Evolutionary conservation across 495 filamentous ascomycete genomes (phyloP), one percentile per base, ranked within the genome.

Genomic region (Podospora pseudocomata): DNA sequence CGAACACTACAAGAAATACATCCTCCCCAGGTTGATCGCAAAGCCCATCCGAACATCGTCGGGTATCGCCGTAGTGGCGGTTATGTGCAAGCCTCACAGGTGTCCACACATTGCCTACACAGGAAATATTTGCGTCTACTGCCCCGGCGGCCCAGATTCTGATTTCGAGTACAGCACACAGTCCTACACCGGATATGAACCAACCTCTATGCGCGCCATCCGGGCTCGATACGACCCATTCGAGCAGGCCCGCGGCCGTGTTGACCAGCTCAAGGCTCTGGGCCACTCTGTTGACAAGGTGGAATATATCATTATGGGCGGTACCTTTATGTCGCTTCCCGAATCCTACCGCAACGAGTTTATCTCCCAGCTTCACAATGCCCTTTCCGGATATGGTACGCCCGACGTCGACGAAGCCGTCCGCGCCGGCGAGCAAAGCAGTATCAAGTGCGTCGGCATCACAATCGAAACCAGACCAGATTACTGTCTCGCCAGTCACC

Each of bases 301-400:
- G 2, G 95, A 99, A 81, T 99, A 97, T 76, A 99, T 99, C 75
- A 97, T 99, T 71, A 99, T 99, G 95, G 95, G 95, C 67, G 95
- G 95, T 67, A 99, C 95, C 1, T 99, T 99, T 78, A 98, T 99
- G 95, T 97, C 94, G 0, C 80, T 99, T 18, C 87, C 95, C 3
- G 88, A 93, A 73, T 86, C 88, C 13, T 98, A 99, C 76, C 84
- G 95, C 32, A 91, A 98, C 58, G 86, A 90, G 49, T 99, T 99
- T 73, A 96, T 99, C 63, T 90, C 93, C 9, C 93, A 97, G 72
- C 85, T 99, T 64, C 96, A 99, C 80, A 98, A 98, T 77, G 95
- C 95, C 9, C 85, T 99, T 49, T 94, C 90, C 74, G 95, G 95
- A 2, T 98, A 98, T 73, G 90, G 93, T 69, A 92, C 92, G 2